These are phyloP conservation scores for Xerocomellus intermedius DNA, from an alignment of 768 basidiomycete species.

Conservation along the genomic window DNA sequence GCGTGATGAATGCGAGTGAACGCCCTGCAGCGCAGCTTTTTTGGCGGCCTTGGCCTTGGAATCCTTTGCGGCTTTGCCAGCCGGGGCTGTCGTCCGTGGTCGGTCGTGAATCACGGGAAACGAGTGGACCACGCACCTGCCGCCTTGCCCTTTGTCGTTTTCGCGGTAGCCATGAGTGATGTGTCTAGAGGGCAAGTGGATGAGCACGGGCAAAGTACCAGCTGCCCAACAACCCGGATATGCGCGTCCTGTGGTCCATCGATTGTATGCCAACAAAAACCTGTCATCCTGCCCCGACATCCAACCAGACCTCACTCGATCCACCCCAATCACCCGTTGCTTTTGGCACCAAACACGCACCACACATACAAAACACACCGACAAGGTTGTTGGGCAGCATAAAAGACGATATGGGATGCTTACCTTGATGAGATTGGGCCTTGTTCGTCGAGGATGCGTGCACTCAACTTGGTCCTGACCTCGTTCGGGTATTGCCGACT, in stretches of 20 bases:
- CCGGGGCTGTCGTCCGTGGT: conserved; percentile 4
- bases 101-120: conserved; percentile 29
- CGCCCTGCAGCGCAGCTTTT: conserved; percentile 93
- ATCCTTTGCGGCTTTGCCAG: conserved; percentile 38
- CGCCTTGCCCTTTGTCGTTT: conserved; percentile 63
- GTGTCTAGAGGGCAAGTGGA: conserved; percentile 7
- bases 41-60: conserved; percentile 91
- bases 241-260: background rate
- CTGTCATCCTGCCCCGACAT: conserved; percentile 8
- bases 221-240: background rate
- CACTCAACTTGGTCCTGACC: background rate
- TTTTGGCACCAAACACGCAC: background rate
- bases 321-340: conserved; percentile 14
- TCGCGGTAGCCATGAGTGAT: conserved; percentile 63
- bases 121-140: conserved; percentile 34
- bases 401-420: conserved; percentile 1
- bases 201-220: conserved; percentile 1
- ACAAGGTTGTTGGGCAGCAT: background rate
- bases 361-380: background rate
- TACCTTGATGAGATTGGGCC: conserved; percentile 30
- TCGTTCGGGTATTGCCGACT: conserved; percentile 25
- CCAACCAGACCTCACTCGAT: conserved; percentile 18
- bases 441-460: conserved; percentile 26
- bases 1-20: conserved; percentile 68
- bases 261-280: background rate